Conservation (phyloP, 2,329 filamentous ascomycete species). For the Microsporum audouinii region DNA sequence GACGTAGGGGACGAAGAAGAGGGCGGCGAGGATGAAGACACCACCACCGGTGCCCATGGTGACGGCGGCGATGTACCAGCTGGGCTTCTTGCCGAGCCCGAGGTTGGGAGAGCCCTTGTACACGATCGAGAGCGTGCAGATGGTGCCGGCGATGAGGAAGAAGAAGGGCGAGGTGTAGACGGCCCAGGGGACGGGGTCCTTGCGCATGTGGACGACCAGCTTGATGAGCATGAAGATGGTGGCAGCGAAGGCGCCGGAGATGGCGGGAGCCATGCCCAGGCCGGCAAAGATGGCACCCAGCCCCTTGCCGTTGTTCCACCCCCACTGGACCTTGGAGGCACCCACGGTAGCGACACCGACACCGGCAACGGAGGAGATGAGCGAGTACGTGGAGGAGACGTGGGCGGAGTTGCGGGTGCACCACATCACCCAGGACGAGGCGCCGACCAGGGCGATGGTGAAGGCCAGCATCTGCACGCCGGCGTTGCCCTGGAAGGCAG, state of each 20-base stretch:
- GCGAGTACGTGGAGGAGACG: conserved; percentile 61
- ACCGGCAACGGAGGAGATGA: conserved; percentile 57
- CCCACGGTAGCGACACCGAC: conserved; percentile 58
- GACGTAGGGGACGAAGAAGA: conserved; percentile 66
- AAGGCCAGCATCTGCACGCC: conserved; percentile 59
- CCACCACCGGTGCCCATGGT: conserved; percentile 54
- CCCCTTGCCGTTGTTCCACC: conserved; percentile 57
- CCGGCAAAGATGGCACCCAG: conserved; percentile 62
- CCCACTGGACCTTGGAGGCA: conserved; percentile 53
- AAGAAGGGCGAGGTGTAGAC: conserved; percentile 63
- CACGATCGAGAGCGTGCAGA: conserved; percentile 66
- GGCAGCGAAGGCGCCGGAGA: conserved; percentile 54
- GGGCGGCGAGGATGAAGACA: conserved; percentile 46
- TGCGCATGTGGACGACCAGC: conserved; percentile 57
- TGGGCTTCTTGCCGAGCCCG: conserved; percentile 50
- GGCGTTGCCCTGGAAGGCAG: conserved; percentile 48
- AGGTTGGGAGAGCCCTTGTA: conserved; percentile 69
- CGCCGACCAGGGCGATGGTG: conserved; percentile 52
- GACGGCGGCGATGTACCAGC: conserved; percentile 55
- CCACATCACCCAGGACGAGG: conserved; percentile 68
- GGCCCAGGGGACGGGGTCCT: conserved; percentile 60
- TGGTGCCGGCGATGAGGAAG: conserved; percentile 62
- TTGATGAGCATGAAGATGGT: conserved; percentile 65
- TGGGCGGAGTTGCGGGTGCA: conserved; percentile 62
- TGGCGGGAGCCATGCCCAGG: conserved; percentile 57